Percentiles rank a stretch among this genome's conserved stretches.
These are phyloP conservation scores for Tylopilus intermedius DNA, from an alignment of 768 basidiomycete species.

Conservation along the genomic window DNA sequence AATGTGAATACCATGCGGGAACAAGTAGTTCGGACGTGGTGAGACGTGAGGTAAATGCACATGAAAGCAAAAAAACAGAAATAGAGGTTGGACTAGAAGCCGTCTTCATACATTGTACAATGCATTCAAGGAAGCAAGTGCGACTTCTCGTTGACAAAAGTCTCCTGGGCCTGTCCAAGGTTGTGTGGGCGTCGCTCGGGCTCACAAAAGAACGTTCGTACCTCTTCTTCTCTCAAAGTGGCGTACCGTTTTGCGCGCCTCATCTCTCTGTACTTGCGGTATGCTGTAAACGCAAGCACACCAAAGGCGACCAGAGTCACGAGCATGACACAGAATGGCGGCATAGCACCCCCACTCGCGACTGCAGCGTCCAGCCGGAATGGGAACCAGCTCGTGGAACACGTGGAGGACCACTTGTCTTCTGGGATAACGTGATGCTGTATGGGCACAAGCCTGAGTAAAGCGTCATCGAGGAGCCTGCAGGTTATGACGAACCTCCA, in stretches of 20 bases:
- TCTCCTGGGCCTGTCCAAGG: not conserved
- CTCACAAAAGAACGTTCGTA: not conserved
- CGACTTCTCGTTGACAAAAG: conserved; percentile 23
- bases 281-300: conserved; percentile 10
- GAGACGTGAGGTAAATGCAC: not conserved
- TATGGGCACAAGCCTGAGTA: not conserved
- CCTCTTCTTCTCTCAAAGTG: conserved; percentile 8
- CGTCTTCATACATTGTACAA: too few species aligned
- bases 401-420: conserved; percentile 38
- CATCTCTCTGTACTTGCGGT: conserved; percentile 7
- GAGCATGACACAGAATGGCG: not conserved
- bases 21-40: not conserved
- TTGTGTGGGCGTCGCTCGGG: not conserved
- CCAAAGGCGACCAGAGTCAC: conserved; percentile 13
- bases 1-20: not conserved
- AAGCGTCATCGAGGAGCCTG: not conserved
- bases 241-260: conserved; percentile 10
- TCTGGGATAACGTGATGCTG: conserved; percentile 36
- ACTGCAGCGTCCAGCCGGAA: conserved; percentile 8
- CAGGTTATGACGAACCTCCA: conserved; percentile 49
- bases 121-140: conserved; percentile 20
- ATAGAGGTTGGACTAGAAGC: not conserved
- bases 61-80: not conserved
- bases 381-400: conserved; percentile 30
- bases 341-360: not conserved